Base-by-base conservation (phyloP, 768 basidiomycete species). In the Psilocybe cubensis region DNA sequence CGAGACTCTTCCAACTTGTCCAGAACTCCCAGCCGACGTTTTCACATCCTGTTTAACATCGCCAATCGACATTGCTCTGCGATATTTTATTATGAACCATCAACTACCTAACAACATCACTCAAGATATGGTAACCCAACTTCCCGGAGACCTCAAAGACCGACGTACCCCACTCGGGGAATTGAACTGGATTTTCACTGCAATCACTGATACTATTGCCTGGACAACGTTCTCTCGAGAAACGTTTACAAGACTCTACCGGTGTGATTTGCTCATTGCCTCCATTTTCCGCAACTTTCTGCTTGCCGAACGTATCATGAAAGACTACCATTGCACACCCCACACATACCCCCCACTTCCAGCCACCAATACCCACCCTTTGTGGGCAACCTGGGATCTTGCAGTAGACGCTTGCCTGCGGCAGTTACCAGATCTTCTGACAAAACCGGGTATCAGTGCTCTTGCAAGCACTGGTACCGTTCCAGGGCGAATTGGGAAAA, bases 101-200 rank as follows among this genome's bases (percentile, higher is more conserved):
- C 88, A 89, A 52, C 83, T 94, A 10, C 91, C 91, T 5, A 87
- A 85, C 63, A 86, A 87, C 56, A 83, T 92, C 66, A 88, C 87
- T 8, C 81, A 89, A 25, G 94, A 98, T 66, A 92, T 94, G 91
- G 89, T 96, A 29, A 86, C 92, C 82, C 92, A 95, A 70, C 84
- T 99, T 11, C 97, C 97, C 0, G 97, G 97, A 8, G 96, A 98
- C 69, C 83, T 98, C 58, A 97, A 96, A 73, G 97, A 99, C 68
- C 84, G 97, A 18, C 85, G 96, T 23, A 98, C 97, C 0, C 96
- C 97, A 1, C 79, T 99, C 0, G 97, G 97, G 49, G 97, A 99
- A 74, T 83, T 99, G n/a, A 97, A 96, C 70, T 99, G 97, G 97
- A 98, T 98, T 61, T 98, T 98, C 75, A 98, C 95, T 1, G 94